Evolutionary conservation across 306 rosid genomes (phyloP).

Genomic region (Spatholobus suberectus): DNA sequence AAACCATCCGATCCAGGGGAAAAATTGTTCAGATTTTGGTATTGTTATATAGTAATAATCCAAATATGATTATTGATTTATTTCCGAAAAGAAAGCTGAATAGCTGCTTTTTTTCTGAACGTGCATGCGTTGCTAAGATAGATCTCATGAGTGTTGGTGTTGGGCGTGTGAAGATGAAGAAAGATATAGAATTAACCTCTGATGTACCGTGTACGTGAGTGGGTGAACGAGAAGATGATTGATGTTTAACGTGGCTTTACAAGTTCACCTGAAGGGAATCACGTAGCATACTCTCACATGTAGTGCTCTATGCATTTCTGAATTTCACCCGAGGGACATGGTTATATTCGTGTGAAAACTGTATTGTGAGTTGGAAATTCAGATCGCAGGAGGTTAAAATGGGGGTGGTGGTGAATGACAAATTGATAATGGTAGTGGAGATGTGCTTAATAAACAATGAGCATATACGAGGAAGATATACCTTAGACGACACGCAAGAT

Average conservation of each 20-base stretch:
- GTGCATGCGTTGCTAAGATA: not conserved
- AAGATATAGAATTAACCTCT: not conserved
- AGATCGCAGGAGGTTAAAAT: not conserved
- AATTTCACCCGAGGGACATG: not conserved
- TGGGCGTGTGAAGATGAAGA: constrained; percentile 2
- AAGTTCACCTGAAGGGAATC: not conserved
- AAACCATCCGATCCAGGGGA: too few relatives aligned
- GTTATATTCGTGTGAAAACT: not conserved
- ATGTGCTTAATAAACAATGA: not conserved
- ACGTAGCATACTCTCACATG: not conserved
- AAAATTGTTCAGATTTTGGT: not conserved
- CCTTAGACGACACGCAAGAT: not conserved
- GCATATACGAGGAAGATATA: not conserved
- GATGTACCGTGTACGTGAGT: not conserved
- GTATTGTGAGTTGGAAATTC: not conserved
- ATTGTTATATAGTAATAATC: not conserved
- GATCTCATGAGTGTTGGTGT: not conserved
- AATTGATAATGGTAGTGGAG: not conserved
- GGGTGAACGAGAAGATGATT: not conserved
- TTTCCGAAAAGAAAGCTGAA: not conserved
- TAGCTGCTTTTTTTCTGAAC: not conserved
- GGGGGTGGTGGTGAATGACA: too few relatives aligned
- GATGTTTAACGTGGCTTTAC: constrained; percentile 27
- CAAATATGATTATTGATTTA: not conserved
- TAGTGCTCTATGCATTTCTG: not conserved